Evolutionary conservation across 73 alveolate species (phyloP).

Genomic region (Blepharisma stoltei): DNA sequence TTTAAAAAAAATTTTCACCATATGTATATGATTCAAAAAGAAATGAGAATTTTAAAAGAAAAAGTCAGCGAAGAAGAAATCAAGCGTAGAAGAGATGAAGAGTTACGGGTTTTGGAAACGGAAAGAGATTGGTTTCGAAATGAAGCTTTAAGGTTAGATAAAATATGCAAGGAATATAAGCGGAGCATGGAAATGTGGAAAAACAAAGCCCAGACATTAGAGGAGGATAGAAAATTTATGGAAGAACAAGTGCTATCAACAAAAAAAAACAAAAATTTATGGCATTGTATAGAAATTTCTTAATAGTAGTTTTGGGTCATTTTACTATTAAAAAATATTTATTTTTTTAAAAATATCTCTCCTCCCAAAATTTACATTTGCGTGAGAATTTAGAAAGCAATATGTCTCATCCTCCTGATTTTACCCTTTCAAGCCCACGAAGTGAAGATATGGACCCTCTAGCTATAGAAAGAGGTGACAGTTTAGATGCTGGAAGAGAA

Average conservation of each 20-base stretch:
- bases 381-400: background rate
- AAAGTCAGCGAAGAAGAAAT: constrained; percentile 57
- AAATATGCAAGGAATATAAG: constrained; percentile 48
- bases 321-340: too few relatives aligned
- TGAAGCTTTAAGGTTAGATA: constrained; percentile 56
- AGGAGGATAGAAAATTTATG: constrained; percentile 28
- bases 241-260: background rate
- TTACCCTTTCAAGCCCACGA: too few relatives aligned
- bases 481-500: too few relatives aligned
- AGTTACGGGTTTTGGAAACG: constrained; percentile 39
- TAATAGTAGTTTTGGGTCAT: background rate
- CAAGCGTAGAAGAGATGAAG: constrained; percentile 50
- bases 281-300: background rate
- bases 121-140: constrained; percentile 62
- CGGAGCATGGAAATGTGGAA: constrained; percentile 41
- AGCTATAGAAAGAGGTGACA: too few relatives aligned
- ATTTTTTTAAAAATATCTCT: too few relatives aligned
- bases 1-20: constrained; percentile 44
- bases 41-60: constrained; percentile 45
- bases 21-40: constrained; percentile 44
- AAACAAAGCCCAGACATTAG: constrained; percentile 26
- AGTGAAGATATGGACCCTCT: too few relatives aligned
- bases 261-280: too few relatives aligned
- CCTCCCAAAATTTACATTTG: constrained; percentile 15
- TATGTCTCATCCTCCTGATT: background rate